Evolutionary conservation across 2,329 filamentous ascomycete species (phyloP), one percentile per base, ranked within the genome.

Genomic region (Nemania abortiva): DNA sequence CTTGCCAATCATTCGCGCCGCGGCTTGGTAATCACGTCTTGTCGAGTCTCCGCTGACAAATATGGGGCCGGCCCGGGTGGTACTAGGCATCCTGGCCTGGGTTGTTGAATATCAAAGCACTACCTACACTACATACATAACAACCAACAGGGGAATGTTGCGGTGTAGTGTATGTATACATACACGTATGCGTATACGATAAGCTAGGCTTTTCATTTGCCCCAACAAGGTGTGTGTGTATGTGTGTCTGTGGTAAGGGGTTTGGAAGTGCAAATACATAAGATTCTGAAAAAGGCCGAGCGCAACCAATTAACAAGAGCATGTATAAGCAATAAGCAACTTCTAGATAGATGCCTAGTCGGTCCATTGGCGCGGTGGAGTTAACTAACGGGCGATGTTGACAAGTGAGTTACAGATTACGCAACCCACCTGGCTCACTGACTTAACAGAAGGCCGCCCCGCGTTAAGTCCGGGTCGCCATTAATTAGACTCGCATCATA

Each of bases 1-100:
- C 49, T 29, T 9, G n/a, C 20, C 20, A 47, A 55, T 37, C 37
- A 55, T 22, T 24, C 22, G n/a, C 47, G 39, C 11, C 34, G 24
- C 22, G 11, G 54, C 47, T 65, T 68, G 29, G 42, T 56, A 65
- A 68, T 65, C 66, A 56, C 6, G 47, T n/a, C 31, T 34, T 22
- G 15, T 66, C 15, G 10, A 53, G 34, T 39, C 53, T n/a, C 56
- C 45, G 52, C 62, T 69, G 56, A 69, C 66, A 65, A 69, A 65
- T 69, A 65, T 65, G 62, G 66, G 62, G 62, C 42, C 20, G 45
- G 39, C 22, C 39, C 27, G 65, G 45, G 18, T 37, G 18, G 42
- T n/a, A n/a, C n/a, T 9, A 34, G 31, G 31, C 27, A 49, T 29
- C 22, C 22, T 31, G n/a, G 42, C 3, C 15, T 20, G 7, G 6